These are phyloP conservation scores for Nicotiana attenuata DNA, from an alignment of 257 asterid genomes.

Conservation along the genomic window DNA sequence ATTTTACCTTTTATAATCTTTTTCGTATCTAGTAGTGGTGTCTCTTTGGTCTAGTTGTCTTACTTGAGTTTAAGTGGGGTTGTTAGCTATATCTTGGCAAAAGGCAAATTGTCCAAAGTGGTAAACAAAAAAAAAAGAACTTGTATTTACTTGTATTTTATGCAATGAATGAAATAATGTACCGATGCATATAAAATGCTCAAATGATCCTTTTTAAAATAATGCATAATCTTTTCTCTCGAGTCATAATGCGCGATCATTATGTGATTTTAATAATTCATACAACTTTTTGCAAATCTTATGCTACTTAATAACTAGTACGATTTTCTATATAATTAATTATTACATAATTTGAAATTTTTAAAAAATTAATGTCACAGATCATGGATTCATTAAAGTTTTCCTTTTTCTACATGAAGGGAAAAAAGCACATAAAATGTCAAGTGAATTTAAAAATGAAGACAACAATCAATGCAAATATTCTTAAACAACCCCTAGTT, in stretches of 20 bases:
- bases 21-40: not conserved
- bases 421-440: too few relatives aligned
- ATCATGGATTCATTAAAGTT: not conserved
- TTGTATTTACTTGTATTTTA: not conserved
- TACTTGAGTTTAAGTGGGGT: not conserved
- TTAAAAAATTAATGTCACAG: not conserved
- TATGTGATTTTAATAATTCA: not conserved
- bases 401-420: not conserved
- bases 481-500: not conserved
- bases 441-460: not conserved
- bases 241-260: not conserved
- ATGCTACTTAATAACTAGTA: not conserved
- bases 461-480: not conserved
- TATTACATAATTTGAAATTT: not conserved
- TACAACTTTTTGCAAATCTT: not conserved
- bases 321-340: not conserved
- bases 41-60: constrained; percentile 3
- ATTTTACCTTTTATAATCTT: not conserved
- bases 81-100: not conserved
- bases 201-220: not conserved
- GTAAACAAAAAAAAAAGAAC: not conserved
- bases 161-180: not conserved
- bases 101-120: not conserved
- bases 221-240: not conserved
- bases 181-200: not conserved